A percentile compares a stretch with the other conserved stretches of the same genome.
These are phyloP conservation scores for Mucor irregularis DNA, from an alignment of 371 early-diverging fungal species.

Conservation along the genomic window DNA sequence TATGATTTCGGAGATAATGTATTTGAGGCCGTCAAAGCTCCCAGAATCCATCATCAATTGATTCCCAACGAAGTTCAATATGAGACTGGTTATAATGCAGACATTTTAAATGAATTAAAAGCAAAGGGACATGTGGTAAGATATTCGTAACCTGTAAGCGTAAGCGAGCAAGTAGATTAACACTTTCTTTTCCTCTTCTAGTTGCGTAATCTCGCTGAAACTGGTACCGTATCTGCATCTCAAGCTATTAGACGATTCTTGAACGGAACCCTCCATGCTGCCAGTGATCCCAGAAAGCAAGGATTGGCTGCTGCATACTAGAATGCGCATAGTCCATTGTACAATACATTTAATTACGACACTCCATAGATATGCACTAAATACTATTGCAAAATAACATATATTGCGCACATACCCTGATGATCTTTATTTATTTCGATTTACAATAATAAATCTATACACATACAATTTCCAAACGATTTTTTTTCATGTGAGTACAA, in stretches of 20 bases:
- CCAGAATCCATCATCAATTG: constrained; percentile 94
- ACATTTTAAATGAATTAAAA: constrained; percentile 8
- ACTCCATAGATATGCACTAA: too few species aligned
- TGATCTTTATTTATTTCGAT: too few species aligned
- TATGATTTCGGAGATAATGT: constrained; percentile 70
- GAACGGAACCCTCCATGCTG: constrained; percentile 38
- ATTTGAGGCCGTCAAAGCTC: constrained; percentile 73
- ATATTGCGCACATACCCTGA: too few species aligned
- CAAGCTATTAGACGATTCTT: constrained; percentile 34
- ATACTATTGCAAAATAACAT: too few species aligned
- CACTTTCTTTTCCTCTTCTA: neutral
- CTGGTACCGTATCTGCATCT: constrained; percentile 31
- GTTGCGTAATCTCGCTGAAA: constrained; percentile 15
- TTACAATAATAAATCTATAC: too few species aligned
- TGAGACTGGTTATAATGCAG: constrained; percentile 23
- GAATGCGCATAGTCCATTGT: neutral
- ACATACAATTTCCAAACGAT: too few species aligned
- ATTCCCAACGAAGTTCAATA: constrained; percentile 71
- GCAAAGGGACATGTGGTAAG: constrained; percentile 30
- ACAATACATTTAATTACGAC: too few species aligned
- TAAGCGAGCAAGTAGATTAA: too few species aligned
- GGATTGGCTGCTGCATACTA: constrained; percentile 44
- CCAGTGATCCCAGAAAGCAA: constrained; percentile 48
- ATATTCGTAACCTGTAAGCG: too few species aligned
- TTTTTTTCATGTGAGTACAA: too few species aligned